Base-by-base conservation (phyloP, 176 grass and related monocot genomes). In the Urochloa ruziziensis region DNA sequence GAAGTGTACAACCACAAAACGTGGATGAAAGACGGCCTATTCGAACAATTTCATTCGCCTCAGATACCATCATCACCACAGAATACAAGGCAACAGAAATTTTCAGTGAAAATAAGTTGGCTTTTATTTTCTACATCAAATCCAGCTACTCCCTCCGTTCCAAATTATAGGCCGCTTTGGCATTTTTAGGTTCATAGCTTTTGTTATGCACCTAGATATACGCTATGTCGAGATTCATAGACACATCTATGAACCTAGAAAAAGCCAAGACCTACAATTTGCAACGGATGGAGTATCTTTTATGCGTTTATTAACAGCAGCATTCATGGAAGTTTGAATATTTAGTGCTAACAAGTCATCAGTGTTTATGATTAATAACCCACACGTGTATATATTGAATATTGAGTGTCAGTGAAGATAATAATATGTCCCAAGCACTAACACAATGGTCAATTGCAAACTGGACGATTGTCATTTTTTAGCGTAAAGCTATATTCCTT, bases 111-210 rank as follows among this genome's bases (percentile, higher is more conserved):
- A 49, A 37, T 35, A 42, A 37, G 16, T 53, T 73, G 1, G 35
- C 6, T 72, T 88, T 30, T 77, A 29, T 67, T 79, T 39, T 85
- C 33, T 52, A 37, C 32, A 65, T 60, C 36, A 63, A 33, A 75
- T 61, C 63, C 34, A 58, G 29, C 7, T n/a, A n/a, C n/a, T n/a
- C n/a, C n/a, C n/a, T n/a, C n/a, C n/a, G n/a, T n/a, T n/a, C n/a
- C n/a, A n/a, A n/a, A n/a, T n/a, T n/a, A n/a, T n/a, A n/a, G n/a
- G n/a, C n/a, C n/a, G n/a, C n/a, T n/a, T n/a, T n/a, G n/a, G n/a
- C n/a, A n/a, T n/a, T n/a, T n/a, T n/a, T n/a, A n/a, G n/a, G n/a
- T n/a, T n/a, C n/a, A n/a, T n/a, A n/a, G n/a, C n/a, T n/a, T n/a
- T n/a, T n/a, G n/a, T n/a, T n/a, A n/a, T n/a, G n/a, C n/a, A n/a